These are phyloP conservation scores for Phaeoacremonium minimum DNA, from an alignment of 2,329 filamentous ascomycete genomes.

Conservation along the genomic window DNA sequence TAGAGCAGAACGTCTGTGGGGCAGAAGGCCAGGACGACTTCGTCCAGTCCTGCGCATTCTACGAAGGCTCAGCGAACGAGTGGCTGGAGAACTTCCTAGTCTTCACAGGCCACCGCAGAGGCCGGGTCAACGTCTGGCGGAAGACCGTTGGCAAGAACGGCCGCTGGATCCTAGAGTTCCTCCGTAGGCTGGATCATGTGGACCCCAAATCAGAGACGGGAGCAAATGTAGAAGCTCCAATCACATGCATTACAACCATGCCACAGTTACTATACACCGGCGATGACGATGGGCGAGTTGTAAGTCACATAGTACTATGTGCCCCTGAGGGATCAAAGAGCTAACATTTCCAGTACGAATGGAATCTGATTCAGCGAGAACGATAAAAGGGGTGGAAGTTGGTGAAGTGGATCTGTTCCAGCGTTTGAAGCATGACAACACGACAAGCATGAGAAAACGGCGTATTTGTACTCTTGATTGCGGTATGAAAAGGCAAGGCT, in stretches of 20 bases:
- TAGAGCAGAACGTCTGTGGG: conserved; percentile 77
- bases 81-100: conserved; percentile 85
- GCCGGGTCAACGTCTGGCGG: conserved; percentile 76
- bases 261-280: conserved; percentile 84
- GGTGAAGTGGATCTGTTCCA: no score
- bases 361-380: conserved; percentile 56
- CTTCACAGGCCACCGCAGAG: conserved; percentile 82
- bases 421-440: no score
- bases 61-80: conserved; percentile 85
- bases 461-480: no score
- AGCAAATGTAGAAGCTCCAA: conserved; percentile 59
- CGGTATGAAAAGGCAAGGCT: no score
- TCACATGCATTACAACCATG: conserved; percentile 83
- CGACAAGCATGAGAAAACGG: no score
- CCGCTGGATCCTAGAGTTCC: conserved; percentile 70
- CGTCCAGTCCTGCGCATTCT: conserved; percentile 81
- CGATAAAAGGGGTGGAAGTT: no score
- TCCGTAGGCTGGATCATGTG: conserved; percentile 77
- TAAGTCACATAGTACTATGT: no score
- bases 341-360: conserved; percentile 58
- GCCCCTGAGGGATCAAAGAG: no score
- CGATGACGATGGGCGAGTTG: conserved; percentile 88
- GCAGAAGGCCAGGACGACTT: conserved; percentile 61
- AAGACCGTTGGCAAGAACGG: conserved; percentile 51
- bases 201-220: conserved; percentile 62